These are phyloP conservation scores for Globisporangium canariense DNA, from an alignment of 352 stramenopile genomes.

Conservation along the genomic window DNA sequence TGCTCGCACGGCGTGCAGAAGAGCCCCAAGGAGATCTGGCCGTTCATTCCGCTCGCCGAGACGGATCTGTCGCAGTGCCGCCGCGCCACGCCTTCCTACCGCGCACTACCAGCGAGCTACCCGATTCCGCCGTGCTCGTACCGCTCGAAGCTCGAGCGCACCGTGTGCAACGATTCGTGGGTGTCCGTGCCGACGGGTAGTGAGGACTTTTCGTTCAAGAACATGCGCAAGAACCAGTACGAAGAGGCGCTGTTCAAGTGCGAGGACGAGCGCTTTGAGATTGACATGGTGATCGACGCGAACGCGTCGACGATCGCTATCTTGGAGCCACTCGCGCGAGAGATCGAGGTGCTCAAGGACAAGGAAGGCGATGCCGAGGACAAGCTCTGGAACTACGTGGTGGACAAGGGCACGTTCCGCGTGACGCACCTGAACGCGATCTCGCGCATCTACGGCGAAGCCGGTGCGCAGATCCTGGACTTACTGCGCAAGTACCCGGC, in stretches of 20 bases:
- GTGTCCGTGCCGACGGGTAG: slow-evolving; percentile 97
- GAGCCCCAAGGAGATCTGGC: slow-evolving; percentile 87
- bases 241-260: slow-evolving; percentile 99
- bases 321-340: slow-evolving; percentile 93
- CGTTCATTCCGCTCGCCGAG: slow-evolving; percentile 89
- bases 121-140: slow-evolving; percentile 96
- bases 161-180: slow-evolving; percentile 96
- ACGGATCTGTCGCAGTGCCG: slow-evolving; percentile 90
- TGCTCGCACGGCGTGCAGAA: slow-evolving; percentile 76
- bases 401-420: slow-evolving; percentile 94
- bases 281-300: slow-evolving; percentile 95
- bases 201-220: slow-evolving; percentile 98
- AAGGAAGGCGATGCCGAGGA: slow-evolving; percentile 53
- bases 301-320: slow-evolving; percentile 95
- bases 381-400: slow-evolving; percentile 85
- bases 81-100: slow-evolving; percentile 95
- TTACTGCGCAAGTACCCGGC: slow-evolving; percentile 96
- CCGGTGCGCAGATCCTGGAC: slow-evolving; percentile 89
- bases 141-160: slow-evolving; percentile 88
- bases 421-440: slow-evolving; percentile 98
- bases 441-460: slow-evolving; percentile 96
- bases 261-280: slow-evolving; percentile 97
- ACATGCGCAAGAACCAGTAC: slow-evolving; percentile 99
- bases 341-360: slow-evolving; percentile 89
- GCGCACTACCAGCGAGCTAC: slow-evolving; percentile 95